Evolutionary conservation across 1,284 basidiomycete species (phyloP).

Genomic region (Sutorius eximius): DNA sequence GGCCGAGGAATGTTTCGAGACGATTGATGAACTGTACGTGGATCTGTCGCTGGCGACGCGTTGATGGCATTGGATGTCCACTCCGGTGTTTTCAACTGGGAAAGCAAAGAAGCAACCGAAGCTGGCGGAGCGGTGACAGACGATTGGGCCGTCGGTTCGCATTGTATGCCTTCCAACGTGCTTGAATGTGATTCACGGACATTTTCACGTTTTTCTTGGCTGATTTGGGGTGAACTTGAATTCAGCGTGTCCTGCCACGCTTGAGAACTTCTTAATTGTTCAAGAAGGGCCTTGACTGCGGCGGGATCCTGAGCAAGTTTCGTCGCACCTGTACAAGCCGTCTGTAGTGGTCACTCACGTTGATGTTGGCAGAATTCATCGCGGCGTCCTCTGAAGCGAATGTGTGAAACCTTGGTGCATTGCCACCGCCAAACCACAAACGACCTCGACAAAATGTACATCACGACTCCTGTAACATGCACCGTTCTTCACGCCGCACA

Average conservation of each 20-base stretch:
- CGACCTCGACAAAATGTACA: neutral
- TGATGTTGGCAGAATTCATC: slow-evolving; percentile 46
- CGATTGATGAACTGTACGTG: slow-evolving; percentile 5
- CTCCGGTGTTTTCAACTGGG: slow-evolving; percentile 51
- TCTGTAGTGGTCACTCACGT: slow-evolving; percentile 37
- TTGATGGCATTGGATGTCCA: slow-evolving; percentile 13
- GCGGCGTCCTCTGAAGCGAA: neutral
- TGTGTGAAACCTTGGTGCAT: neutral
- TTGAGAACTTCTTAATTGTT: slow-evolving; percentile 60
- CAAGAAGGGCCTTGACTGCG: slow-evolving; percentile 63
- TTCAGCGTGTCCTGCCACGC: slow-evolving; percentile 59
- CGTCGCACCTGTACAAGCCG: neutral
- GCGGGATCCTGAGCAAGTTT: slow-evolving; percentile 45
- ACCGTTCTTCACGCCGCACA: neutral
- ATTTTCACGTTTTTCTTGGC: slow-evolving; percentile 1
- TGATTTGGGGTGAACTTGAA: slow-evolving; percentile 8
- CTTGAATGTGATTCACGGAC: slow-evolving; percentile 4
- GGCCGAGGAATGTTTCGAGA: slow-evolving; percentile 11
- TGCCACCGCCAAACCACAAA: neutral
- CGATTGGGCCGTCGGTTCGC: slow-evolving; percentile 7
- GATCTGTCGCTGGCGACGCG: slow-evolving; percentile 13
- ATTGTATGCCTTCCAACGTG: slow-evolving; percentile 7
- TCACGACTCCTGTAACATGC: neutral
- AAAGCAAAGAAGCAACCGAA: slow-evolving; percentile 65
- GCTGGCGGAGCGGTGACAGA: slow-evolving; percentile 16